phyloP scores from a whole-genome alignment of 2,329 filamentous ascomycete genomes.

The Byssochlamys sp. region DNA sequence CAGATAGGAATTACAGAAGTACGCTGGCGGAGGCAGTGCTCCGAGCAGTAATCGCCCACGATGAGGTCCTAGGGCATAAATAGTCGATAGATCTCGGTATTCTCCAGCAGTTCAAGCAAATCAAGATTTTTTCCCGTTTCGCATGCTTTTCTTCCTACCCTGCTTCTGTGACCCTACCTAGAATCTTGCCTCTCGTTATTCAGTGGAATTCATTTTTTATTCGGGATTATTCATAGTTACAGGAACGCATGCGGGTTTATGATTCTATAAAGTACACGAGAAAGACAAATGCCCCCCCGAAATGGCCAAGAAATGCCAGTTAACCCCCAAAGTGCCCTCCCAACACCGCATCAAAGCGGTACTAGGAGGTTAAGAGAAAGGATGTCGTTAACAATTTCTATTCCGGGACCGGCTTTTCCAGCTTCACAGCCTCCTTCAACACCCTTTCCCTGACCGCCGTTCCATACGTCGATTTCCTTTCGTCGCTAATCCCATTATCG shows the following conservation, averaged over 20 bases:
- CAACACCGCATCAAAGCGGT: not conserved
- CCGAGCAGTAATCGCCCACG: no score
- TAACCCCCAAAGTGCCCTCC: not conserved
- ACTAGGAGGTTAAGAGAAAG: not conserved
- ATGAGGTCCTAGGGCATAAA: no score
- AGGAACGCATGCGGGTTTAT: not conserved
- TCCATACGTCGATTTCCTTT: conserved; percentile 19
- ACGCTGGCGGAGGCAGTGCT: no score
- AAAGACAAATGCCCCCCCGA: not conserved
- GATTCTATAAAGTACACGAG: not conserved
- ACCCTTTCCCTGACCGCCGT: conserved; percentile 26
- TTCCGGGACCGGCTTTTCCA: conserved; percentile 21
- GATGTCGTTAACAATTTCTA: not conserved
- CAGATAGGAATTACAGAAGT: no score
- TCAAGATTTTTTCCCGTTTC: no score
- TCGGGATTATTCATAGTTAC: not conserved
- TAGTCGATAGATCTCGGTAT: no score
- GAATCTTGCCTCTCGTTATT: no score
- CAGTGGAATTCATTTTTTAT: no score
- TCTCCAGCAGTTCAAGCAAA: no score
- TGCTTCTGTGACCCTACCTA: no score
- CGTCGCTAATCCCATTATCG: conserved; percentile 14
- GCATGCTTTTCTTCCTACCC: no score
- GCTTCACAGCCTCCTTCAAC: conserved; percentile 27
- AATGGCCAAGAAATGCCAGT: not conserved